Evolutionary conservation across 139 green algal genomes (phyloP).

Genomic region (Coelastrella sp.): DNA sequence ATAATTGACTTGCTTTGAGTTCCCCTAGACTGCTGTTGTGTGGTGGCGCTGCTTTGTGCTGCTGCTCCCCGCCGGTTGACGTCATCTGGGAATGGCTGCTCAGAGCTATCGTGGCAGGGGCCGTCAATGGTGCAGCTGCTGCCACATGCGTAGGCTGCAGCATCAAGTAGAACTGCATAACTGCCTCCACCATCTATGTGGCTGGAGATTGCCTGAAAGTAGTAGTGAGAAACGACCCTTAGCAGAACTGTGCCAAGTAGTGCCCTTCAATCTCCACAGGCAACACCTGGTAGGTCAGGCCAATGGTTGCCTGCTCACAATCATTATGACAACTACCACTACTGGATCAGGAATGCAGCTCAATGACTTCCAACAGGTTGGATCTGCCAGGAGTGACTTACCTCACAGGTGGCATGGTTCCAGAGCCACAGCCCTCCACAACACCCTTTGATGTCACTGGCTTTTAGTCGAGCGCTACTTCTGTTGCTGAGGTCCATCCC

Average conservation of each 20-base stretch:
- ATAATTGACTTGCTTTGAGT: too few species aligned
- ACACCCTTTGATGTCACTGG: neutral
- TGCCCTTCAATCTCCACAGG: too few species aligned
- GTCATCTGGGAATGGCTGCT: neutral
- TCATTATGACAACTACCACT: neutral
- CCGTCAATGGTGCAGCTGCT: slow-evolving; percentile 36
- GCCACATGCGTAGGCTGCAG: slow-evolving; percentile 13
- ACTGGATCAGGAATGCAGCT: too few species aligned
- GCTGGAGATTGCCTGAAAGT: slow-evolving; percentile 11
- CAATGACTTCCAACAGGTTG: neutral
- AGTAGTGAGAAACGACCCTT: neutral
- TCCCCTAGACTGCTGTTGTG: too few species aligned
- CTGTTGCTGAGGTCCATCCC: slow-evolving; percentile 16
- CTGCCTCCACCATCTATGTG: slow-evolving; percentile 21
- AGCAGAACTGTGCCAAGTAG: neutral
- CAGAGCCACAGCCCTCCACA: slow-evolving; percentile 35
- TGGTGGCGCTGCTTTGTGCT: neutral
- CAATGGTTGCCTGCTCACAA: too few species aligned
- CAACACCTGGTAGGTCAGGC: too few species aligned
- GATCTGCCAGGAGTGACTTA: too few species aligned
- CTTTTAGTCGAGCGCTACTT: neutral
- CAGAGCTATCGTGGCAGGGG: slow-evolving; percentile 23
- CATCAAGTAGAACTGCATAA: slow-evolving; percentile 36
- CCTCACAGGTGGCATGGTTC: slow-evolving; percentile 12
- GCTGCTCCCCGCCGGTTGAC: neutral